These are phyloP conservation scores for Sporothrix schenckii DNA, from an alignment of 2,329 filamentous ascomycete genomes.

Conservation along the genomic window DNA sequence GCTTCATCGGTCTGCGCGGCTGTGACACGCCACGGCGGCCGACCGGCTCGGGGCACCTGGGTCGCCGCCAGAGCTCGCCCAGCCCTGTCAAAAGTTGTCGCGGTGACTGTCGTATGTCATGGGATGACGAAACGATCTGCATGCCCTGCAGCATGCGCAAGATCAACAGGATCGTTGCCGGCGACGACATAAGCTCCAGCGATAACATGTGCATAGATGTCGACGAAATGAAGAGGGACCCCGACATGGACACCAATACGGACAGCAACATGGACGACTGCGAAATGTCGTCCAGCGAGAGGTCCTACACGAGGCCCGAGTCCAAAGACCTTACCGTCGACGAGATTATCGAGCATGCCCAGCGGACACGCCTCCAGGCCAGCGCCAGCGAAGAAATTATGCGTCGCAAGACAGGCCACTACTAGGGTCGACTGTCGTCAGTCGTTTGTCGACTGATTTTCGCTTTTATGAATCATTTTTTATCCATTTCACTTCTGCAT, in stretches of 20 bases:
- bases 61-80: not conserved
- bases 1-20: slow-evolving; percentile 72
- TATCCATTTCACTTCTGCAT: not conserved
- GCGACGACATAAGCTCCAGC: not conserved
- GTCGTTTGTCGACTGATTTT: no score
- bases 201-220: not conserved
- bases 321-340: slow-evolving; percentile 48
- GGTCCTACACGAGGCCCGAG: no score
- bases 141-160: slow-evolving; percentile 16
- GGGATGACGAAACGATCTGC: not conserved
- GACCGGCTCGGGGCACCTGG: not conserved
- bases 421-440: not conserved
- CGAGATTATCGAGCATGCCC: slow-evolving; percentile 52
- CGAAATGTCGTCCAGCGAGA: not conserved
- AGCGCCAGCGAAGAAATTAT: slow-evolving; percentile 52
- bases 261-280: not conserved
- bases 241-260: not conserved
- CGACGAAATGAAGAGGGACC: no score
- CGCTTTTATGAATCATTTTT: no score
- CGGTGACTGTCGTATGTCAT: not conserved
- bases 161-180: not conserved
- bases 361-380: slow-evolving; percentile 45
- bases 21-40: slow-evolving; percentile 46
- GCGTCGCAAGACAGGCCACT: slow-evolving; percentile 50
- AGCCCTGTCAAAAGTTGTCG: not conserved